Conservation (phyloP, 202 grass and related monocot species). For the Miscanthus sacchariflorus region DNA sequence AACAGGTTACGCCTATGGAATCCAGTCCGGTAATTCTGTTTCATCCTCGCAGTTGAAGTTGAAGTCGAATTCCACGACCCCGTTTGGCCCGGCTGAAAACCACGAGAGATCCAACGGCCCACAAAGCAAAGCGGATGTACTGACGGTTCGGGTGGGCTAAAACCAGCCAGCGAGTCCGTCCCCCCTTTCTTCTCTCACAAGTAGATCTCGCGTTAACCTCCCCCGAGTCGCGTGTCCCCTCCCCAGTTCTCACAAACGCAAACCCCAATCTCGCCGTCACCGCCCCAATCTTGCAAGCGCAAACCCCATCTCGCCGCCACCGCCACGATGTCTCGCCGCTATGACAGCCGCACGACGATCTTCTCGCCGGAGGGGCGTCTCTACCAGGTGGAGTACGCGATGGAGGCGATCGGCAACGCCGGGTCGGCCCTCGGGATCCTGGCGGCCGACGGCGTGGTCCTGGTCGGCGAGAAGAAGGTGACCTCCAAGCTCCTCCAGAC, state of each 20-base stretch:
- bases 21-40: too few relatives aligned
- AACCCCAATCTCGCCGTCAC: background rate
- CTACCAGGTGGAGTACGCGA: constrained; percentile 99
- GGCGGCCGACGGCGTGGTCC: constrained; percentile 74
- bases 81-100: background rate
- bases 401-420: constrained; percentile 98
- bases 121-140: background rate
- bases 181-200: constrained; percentile 36
- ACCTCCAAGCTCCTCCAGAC: constrained; percentile 98
- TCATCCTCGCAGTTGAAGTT: background rate
- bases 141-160: background rate
- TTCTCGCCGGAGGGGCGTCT: constrained; percentile 97
- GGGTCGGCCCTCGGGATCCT: constrained; percentile 91
- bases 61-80: too few relatives aligned
- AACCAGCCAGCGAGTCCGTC: background rate
- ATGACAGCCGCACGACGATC: constrained; percentile 98
- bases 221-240: background rate
- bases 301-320: background rate
- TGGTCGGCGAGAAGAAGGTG: constrained; percentile 99
- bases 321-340: constrained; percentile 74
- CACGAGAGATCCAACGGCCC: constrained; percentile 15
- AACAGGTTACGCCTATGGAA: too few relatives aligned
- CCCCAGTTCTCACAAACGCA: background rate
- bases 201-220: constrained; percentile 32
- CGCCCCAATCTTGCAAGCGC: constrained; percentile 12